Evolutionary conservation across 169 alveolate species (phyloP).

Genomic region (Ichthyophthirius multifiliis): DNA sequence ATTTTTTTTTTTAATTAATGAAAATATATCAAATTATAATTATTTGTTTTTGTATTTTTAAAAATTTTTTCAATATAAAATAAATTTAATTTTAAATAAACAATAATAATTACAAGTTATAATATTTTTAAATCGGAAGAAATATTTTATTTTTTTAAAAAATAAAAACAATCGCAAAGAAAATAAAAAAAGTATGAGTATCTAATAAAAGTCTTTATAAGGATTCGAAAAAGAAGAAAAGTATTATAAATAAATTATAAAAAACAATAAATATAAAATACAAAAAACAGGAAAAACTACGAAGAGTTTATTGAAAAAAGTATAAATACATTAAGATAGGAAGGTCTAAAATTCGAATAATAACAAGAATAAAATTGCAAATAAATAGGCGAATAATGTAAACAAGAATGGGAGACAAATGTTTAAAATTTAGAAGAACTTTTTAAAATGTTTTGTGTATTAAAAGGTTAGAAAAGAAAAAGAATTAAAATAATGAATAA

Average conservation of each 20-base stretch:
- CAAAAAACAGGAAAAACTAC: background rate
- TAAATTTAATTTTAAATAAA: too few species aligned
- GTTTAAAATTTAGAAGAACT: background rate
- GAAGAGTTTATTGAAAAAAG: constrained; percentile 9
- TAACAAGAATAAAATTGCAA: background rate
- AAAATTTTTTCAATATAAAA: too few species aligned
- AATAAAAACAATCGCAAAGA: too few species aligned
- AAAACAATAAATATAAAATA: background rate
- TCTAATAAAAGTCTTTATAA: background rate
- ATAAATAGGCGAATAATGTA: background rate
- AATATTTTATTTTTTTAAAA: too few species aligned
- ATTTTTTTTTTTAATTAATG: too few species aligned
- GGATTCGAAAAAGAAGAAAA: background rate
- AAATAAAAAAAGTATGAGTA: background rate
- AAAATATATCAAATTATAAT: too few species aligned
- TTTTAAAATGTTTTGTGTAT: constrained; percentile 7
- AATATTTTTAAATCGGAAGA: too few species aligned
- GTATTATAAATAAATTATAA: background rate
- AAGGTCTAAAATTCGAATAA: background rate
- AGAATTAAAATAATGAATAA: background rate
- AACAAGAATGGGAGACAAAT: background rate
- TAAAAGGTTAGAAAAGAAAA: background rate
- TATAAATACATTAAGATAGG: background rate
- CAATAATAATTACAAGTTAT: too few species aligned
- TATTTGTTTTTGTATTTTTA: too few species aligned